phyloP scores from a whole-genome alignment of 2,329 filamentous ascomycete species.

The Hymenoscyphus albidus region DNA sequence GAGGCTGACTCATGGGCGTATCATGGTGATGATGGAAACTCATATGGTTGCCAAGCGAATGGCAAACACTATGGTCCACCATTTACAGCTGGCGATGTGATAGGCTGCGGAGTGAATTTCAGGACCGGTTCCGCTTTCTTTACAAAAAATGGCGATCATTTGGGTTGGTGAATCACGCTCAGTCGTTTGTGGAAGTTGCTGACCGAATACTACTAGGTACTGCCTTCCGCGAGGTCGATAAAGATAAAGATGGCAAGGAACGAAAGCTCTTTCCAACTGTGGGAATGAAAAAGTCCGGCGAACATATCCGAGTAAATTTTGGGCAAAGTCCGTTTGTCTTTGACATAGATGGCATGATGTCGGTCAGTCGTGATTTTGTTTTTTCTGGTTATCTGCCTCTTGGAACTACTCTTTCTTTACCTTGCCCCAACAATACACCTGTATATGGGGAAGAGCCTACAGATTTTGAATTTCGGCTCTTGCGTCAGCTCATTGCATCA shows the following conservation, averaged over 20 bases:
- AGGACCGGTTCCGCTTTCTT: slow-evolving; percentile 62
- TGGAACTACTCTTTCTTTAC: neutral
- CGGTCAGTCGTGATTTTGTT: slow-evolving; percentile 48
- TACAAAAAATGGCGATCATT: slow-evolving; percentile 58
- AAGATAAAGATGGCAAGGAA: slow-evolving; percentile 20
- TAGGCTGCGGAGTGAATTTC: slow-evolving; percentile 66
- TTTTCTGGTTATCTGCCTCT: neutral
- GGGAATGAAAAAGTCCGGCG: slow-evolving; percentile 61
- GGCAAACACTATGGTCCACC: slow-evolving; percentile 55
- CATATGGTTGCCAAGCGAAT: slow-evolving; percentile 52
- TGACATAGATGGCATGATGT: slow-evolving; percentile 84
- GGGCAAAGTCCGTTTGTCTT: slow-evolving; percentile 77
- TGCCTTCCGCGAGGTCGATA: slow-evolving; percentile 62
- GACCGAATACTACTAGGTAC: slow-evolving; percentile 49
- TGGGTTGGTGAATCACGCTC: slow-evolving; percentile 43
- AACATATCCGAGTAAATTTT: slow-evolving; percentile 62
- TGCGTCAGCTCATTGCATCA: neutral
- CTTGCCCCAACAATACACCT: neutral
- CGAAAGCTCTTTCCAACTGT: slow-evolving; percentile 63
- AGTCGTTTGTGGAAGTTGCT: neutral
- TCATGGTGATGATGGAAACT: slow-evolving; percentile 64
- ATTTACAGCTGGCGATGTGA: slow-evolving; percentile 54
- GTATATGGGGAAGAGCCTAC: neutral
- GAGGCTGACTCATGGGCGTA: slow-evolving; percentile 66
- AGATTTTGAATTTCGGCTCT: neutral